These are phyloP conservation scores for Circinella minor DNA, from an alignment of 371 early-diverging fungal species.

Conservation along the genomic window DNA sequence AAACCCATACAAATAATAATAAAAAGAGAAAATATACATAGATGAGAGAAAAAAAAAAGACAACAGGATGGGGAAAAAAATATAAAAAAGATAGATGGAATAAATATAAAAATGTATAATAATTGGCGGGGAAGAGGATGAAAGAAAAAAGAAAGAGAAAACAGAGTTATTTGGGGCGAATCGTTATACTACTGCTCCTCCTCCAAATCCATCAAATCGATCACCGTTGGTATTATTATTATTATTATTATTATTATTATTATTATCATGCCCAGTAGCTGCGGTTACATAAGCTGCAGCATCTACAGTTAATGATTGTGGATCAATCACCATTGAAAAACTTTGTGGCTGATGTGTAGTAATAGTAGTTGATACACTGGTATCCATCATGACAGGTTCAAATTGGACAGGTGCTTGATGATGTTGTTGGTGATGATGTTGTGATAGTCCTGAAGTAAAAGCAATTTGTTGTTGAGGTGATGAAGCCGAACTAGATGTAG, in stretches of 20 bases:
- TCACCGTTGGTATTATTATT: background rate
- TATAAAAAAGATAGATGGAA: slow-evolving; percentile 2
- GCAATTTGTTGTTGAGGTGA: slow-evolving; percentile 4
- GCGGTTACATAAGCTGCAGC: background rate
- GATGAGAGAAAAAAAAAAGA: slow-evolving; percentile 3
- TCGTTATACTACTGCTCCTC: slow-evolving; percentile 11
- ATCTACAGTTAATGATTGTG: background rate
- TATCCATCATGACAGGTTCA: slow-evolving; percentile 19
- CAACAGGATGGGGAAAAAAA: background rate
- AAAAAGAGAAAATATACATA: slow-evolving; percentile 1
- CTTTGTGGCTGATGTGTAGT: slow-evolving; percentile 8
- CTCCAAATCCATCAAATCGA: slow-evolving; percentile 15
- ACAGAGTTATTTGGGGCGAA: background rate
- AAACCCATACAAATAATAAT: background rate
- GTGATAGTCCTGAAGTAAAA: background rate
- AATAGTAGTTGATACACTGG: slow-evolving; percentile 12
- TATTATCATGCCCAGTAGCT: background rate
- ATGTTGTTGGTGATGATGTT: background rate
- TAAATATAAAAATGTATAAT: slow-evolving; percentile 7
- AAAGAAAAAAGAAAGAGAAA: no score
- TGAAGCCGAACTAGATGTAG: background rate
- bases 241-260: background rate
- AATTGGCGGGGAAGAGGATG: background rate
- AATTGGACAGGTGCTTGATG: background rate
- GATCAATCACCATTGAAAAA: slow-evolving; percentile 14